Base-by-base conservation (phyloP, 2,329 filamentous ascomycete genomes). In the Botrytis paeoniae region DNA sequence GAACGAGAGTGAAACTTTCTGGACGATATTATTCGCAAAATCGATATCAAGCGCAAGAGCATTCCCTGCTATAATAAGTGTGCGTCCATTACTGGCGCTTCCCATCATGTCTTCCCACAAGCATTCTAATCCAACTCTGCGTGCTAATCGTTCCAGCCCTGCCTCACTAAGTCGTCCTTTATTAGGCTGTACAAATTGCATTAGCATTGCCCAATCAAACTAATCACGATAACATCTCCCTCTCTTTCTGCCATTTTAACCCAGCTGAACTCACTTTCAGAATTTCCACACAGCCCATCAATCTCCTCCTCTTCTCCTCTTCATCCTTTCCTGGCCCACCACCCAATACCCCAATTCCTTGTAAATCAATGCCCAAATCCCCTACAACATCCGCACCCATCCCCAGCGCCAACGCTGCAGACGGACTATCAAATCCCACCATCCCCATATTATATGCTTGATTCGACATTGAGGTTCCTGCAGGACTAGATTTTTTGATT, bases 141-240 rank as follows among this genome's bases (percentile, higher is more conserved):
- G 87, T 14, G 89, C 91, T 43, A 95, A 83, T 71, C 92, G 86
- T 80, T 92, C 89, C n/a, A 96, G 85, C 3, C 92, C 92, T 43
- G 92, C 89, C 78, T 93, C 91, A 77, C 92, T 93, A 54, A 95
- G 89, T 59, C 90, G 83, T 6, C 91, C 91, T 75, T 88, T 88
- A 77, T 81, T 81, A 20, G 75, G 76, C 76, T 82, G 75, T 79
- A 80, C 63, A 12, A 43, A 54, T 57, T 2, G 62, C 35, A 73
- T 73, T 57, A 75, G 73, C 32, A 65, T 54, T 29, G 78, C 80
- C 73, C 81, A 79, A 71, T 77, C 32, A 41, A 43, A 48, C 41
- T 37, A 57, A 29, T 2, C 32, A 20, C 3, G 41, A 32, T 16
- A 45, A 29, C 1, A 10, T 37, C 4, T 9, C n/a, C 35, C 25